phyloP scores from a whole-genome alignment of 768 basidiomycete species.

The Coprinopsis sp. region DNA sequence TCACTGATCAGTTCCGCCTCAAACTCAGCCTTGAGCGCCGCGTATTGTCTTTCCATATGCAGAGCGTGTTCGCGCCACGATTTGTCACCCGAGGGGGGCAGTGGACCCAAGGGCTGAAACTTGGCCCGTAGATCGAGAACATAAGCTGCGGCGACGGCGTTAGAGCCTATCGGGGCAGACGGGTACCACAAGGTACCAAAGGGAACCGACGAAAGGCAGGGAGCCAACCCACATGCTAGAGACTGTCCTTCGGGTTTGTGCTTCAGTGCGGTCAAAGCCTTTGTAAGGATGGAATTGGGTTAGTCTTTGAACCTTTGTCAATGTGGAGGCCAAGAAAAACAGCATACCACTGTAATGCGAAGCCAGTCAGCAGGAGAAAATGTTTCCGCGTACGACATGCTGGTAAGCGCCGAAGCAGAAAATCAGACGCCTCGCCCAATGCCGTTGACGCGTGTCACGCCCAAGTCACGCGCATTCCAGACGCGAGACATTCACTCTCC shows the following conservation, averaged over 20 bases:
- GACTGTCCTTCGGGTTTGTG: constrained; percentile 40
- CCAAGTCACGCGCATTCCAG: no score
- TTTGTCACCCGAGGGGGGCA: constrained; percentile 17
- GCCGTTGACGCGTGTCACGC: no score
- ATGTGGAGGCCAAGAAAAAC: background rate
- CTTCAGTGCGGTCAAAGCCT: constrained; percentile 46
- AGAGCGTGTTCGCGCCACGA: constrained; percentile 40
- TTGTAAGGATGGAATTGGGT: background rate
- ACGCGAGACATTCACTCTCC: no score
- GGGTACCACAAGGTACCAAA: constrained; percentile 1
- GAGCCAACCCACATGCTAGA: constrained; percentile 30
- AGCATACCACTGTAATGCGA: constrained; percentile 39
- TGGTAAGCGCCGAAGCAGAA: background rate
- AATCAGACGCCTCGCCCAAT: no score
- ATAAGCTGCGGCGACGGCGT: constrained; percentile 31
- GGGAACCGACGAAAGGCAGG: background rate
- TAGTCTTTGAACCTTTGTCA: constrained; percentile 3
- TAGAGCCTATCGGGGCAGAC: background rate
- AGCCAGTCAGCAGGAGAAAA: constrained; percentile 28
- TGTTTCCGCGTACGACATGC: background rate
- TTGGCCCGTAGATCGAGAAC: constrained; percentile 35
- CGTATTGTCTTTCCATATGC: constrained; percentile 36
- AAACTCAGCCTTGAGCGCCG: constrained; percentile 33
- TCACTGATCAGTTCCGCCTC: constrained; percentile 40
- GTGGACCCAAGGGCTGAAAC: constrained; percentile 25